phyloP scores from a whole-genome alignment of 2,329 filamentous ascomycete species.

The Hypoxylon sp. region DNA sequence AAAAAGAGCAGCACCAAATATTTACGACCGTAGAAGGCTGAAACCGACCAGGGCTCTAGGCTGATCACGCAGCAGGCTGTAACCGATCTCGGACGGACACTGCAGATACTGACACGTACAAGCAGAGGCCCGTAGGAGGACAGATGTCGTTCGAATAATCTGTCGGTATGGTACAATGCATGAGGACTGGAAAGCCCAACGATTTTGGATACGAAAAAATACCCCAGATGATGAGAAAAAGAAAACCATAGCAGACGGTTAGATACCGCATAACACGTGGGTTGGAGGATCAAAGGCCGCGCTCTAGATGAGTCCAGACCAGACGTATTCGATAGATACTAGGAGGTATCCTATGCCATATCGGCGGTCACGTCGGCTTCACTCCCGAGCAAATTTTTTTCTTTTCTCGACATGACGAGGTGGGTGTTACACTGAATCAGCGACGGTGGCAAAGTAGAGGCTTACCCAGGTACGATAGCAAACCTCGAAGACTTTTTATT shows the following conservation, averaged over 20 bases:
- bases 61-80: conserved; percentile 7
- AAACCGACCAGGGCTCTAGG: conserved; percentile 17
- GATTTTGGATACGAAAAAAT: conserved; percentile 19
- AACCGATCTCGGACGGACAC: conserved; percentile 3
- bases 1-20: conserved; percentile 1
- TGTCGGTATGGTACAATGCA: too few relatives aligned
- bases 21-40: conserved; percentile 7
- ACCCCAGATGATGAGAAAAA: background rate
- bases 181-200: background rate
- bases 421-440: conserved; percentile 20
- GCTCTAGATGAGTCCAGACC: conserved; percentile 16
- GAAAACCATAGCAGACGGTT: too few relatives aligned
- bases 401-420: conserved; percentile 12
- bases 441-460: conserved; percentile 23
- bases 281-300: conserved; percentile 6
- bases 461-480: conserved; percentile 22
- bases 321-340: conserved; percentile 5
- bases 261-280: conserved; percentile 10
- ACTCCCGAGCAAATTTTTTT: conserved; percentile 7
- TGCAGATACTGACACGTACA: background rate
- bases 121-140: too few relatives aligned
- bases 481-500: conserved; percentile 15
- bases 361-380: conserved; percentile 15
- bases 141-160: background rate
- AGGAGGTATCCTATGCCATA: conserved; percentile 7